Conservation (phyloP, 2,329 filamentous ascomycete species). For the Ramularia endophylla region DNA sequence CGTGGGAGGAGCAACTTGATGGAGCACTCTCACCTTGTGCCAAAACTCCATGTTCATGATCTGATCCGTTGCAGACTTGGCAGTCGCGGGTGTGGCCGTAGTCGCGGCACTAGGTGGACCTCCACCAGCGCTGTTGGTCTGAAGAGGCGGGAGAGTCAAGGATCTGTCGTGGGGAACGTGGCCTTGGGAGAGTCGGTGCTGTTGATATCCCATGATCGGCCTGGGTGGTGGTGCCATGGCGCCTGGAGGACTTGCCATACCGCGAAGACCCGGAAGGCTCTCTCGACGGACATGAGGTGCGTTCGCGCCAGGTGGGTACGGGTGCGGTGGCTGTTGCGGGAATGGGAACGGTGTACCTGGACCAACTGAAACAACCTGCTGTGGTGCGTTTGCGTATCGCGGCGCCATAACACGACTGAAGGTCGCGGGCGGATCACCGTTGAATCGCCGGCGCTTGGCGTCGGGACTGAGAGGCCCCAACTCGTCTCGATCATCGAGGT, state of each 20-base stretch:
- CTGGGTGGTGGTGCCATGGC: slow-evolving; percentile 52
- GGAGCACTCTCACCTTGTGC: slow-evolving; percentile 70
- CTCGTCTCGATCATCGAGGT: slow-evolving; percentile 34
- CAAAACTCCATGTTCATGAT: slow-evolving; percentile 69
- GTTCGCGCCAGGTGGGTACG: slow-evolving; percentile 34
- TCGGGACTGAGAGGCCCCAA: slow-evolving; percentile 48
- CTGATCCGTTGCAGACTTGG: slow-evolving; percentile 44
- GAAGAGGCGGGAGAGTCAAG: slow-evolving; percentile 49
- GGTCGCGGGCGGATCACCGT: slow-evolving; percentile 35
- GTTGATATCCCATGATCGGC: slow-evolving; percentile 33
- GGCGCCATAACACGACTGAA: slow-evolving; percentile 32
- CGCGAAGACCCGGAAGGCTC: slow-evolving; percentile 37
- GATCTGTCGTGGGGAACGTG: slow-evolving; percentile 40
- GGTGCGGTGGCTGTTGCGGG: slow-evolving; percentile 36
- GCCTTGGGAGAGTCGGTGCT: slow-evolving; percentile 30
- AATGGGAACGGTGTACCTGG: slow-evolving; percentile 37
- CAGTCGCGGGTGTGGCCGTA: slow-evolving; percentile 9
- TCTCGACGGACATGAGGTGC: slow-evolving; percentile 28
- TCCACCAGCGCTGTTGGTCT: slow-evolving; percentile 32
- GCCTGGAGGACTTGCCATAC: slow-evolving; percentile 29
- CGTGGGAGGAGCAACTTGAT: slow-evolving; percentile 67
- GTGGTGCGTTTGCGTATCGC: slow-evolving; percentile 21
- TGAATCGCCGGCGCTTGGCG: slow-evolving; percentile 58
- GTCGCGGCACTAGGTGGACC: slow-evolving; percentile 8
- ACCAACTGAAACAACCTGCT: slow-evolving; percentile 9